phyloP scores from a whole-genome alignment of 345 rosid species.

The Gossypium ekmanianum region DNA sequence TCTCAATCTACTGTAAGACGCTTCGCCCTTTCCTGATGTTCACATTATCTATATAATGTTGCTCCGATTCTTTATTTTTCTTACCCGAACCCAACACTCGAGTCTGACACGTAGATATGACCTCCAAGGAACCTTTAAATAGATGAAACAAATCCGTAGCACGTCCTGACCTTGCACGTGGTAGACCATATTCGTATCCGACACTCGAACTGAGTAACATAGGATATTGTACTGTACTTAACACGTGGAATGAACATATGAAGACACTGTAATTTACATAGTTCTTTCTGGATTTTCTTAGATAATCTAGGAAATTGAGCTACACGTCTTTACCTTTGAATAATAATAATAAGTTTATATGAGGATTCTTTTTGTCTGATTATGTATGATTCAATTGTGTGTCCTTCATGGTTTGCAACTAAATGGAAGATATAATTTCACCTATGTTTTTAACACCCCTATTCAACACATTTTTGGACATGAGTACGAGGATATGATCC shows the following conservation, averaged over 20 bases:
- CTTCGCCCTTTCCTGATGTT: neutral
- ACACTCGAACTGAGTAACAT: neutral
- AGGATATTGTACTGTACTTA: neutral
- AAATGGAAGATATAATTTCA: neutral
- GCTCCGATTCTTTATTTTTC: neutral
- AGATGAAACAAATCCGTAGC: too few relatives aligned
- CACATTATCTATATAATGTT: neutral
- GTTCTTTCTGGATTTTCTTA: neutral
- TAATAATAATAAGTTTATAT: neutral
- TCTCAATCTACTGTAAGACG: constrained; percentile 55
- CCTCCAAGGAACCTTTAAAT: neutral
- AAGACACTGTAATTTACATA: neutral
- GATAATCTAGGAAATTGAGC: neutral
- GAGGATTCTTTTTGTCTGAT: neutral
- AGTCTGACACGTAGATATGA: neutral
- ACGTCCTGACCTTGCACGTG: neutral
- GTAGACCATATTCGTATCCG: neutral
- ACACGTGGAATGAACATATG: neutral
- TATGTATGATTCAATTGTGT: neutral
- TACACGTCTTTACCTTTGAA: neutral
- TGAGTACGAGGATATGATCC: neutral
- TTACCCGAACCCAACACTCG: neutral
- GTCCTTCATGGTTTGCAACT: neutral
- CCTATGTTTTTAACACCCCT: neutral
- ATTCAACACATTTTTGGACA: neutral